phyloP scores from a whole-genome alignment of 371 early-diverging fungal species.

The Mortierella sp. region DNA sequence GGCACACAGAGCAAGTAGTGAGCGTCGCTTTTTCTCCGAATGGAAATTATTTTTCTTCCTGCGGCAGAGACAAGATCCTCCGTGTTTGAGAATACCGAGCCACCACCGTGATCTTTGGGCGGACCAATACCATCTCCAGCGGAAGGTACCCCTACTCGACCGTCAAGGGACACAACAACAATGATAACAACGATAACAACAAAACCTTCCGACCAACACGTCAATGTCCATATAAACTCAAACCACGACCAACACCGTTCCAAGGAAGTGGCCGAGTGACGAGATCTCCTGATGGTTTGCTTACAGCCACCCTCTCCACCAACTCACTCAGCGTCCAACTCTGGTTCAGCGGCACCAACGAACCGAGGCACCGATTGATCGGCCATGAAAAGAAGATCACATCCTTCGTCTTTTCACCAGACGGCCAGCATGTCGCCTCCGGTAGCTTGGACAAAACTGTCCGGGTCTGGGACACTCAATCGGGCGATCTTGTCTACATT shows the following conservation, averaged over 20 bases:
- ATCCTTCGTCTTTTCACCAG: neutral
- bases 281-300: too few relatives aligned
- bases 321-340: neutral
- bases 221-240: too few relatives aligned
- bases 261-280: too few relatives aligned
- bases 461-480: neutral
- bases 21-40: neutral
- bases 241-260: too few relatives aligned
- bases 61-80: neutral
- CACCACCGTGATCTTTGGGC: too few relatives aligned
- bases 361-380: neutral
- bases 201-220: too few relatives aligned
- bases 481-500: neutral
- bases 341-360: neutral
- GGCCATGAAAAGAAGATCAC: neutral
- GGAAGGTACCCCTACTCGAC: too few relatives aligned
- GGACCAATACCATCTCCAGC: too few relatives aligned
- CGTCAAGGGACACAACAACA: too few relatives aligned
- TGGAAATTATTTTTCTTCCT: neutral
- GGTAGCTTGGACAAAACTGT: neutral
- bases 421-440: slow-evolving; percentile 14
- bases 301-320: too few relatives aligned
- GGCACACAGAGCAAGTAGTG: neutral
- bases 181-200: too few relatives aligned
- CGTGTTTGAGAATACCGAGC: neutral